These are phyloP conservation scores for Isochrysis galbana DNA, from an alignment of 78 protist genomes.

Conservation along the genomic window DNA sequence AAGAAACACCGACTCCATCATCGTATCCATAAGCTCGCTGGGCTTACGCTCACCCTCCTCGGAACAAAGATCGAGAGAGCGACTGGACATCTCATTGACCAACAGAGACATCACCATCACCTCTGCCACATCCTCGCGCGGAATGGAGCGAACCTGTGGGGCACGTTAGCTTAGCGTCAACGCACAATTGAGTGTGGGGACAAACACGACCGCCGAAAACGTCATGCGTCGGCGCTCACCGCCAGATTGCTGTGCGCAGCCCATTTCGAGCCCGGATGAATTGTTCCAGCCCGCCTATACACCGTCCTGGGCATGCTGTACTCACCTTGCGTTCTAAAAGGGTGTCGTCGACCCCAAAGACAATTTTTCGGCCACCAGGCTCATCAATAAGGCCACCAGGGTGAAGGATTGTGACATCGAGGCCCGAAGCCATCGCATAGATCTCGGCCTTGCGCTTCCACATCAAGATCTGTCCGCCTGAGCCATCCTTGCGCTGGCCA, in stretches of 20 bases:
- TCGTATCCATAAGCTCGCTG: not conserved
- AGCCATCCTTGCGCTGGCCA: not conserved
- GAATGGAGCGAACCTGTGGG: not conserved
- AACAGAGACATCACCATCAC: not conserved
- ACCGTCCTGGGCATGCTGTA: too few relatives aligned
- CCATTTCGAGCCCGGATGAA: too few relatives aligned
- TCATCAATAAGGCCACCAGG: not conserved
- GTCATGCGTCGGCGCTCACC: too few relatives aligned
- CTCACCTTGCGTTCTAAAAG: not conserved
- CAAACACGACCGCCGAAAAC: too few relatives aligned
- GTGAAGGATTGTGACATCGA: not conserved
- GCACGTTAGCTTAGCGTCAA: too few relatives aligned
- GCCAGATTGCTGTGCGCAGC: too few relatives aligned
- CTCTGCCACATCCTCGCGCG: constrained; percentile 7
- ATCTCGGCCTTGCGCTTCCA: constrained; percentile 23
- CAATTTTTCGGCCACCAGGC: not conserved
- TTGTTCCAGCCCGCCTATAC: too few relatives aligned
- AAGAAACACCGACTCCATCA: not conserved
- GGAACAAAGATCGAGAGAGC: not conserved
- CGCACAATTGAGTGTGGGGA: too few relatives aligned
- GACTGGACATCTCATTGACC: not conserved
- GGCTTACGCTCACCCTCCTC: not conserved
- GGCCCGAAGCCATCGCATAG: not conserved
- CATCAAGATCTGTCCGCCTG: not conserved
- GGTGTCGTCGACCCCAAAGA: not conserved